Evolutionary conservation across 176 grass and related monocot species (phyloP).

Genomic region (Triticum timopheevii): DNA sequence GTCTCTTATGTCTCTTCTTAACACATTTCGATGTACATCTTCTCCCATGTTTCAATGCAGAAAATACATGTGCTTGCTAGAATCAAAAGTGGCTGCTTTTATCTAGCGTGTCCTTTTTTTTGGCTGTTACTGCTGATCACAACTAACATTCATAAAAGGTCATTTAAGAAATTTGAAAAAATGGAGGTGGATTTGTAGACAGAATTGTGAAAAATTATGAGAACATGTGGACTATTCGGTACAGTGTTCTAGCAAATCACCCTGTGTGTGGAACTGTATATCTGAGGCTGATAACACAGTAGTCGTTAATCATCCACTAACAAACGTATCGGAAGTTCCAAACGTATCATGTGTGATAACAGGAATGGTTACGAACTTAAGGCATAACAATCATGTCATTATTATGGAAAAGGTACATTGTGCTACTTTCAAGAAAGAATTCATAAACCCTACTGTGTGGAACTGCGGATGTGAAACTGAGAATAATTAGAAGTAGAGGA

Average conservation of each 20-base stretch:
- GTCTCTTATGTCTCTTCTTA: conserved; percentile 32
- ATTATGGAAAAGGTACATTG: neutral
- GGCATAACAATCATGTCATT: neutral
- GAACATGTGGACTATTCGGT: neutral
- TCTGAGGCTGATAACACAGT: neutral
- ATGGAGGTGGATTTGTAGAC: neutral
- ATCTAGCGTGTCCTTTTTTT: neutral
- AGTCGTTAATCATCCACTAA: neutral
- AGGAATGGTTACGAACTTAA: neutral
- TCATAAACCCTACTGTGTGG: neutral
- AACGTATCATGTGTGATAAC: neutral
- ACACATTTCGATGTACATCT: conserved; percentile 33
- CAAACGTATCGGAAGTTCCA: neutral
- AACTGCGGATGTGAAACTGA: neutral
- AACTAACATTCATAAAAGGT: neutral
- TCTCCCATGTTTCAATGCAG: conserved; percentile 32
- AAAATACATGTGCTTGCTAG: conserved; percentile 27
- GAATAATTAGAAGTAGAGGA: neutral
- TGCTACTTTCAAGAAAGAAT: neutral
- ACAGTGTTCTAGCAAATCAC: neutral
- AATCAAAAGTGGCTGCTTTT: neutral
- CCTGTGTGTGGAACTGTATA: neutral
- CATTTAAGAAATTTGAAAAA: neutral
- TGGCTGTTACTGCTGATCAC: neutral
- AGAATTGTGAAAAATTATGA: neutral